Percentiles rank a stretch among this genome's conserved stretches.
phyloP scores from a whole-genome alignment of 257 asterid species.

The Forsythia suspensa region DNA sequence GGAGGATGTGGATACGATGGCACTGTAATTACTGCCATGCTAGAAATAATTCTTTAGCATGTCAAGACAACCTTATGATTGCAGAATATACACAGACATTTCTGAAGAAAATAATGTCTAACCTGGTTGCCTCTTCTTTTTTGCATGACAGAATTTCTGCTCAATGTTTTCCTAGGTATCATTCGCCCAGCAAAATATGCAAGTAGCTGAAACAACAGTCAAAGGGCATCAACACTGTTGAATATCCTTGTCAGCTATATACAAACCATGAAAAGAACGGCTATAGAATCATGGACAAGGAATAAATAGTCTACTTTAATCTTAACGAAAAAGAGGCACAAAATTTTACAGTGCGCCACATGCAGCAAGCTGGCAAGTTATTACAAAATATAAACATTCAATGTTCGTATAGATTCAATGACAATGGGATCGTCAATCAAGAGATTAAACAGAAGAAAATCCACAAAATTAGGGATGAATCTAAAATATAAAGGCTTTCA shows the following conservation, averaged over 20 bases:
- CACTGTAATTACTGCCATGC: slow-evolving; percentile 5
- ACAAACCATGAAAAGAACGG: neutral
- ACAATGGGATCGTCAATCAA: neutral
- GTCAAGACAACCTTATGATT: slow-evolving; percentile 6
- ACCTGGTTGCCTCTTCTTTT: slow-evolving; percentile 67
- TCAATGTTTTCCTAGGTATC: slow-evolving; percentile 83
- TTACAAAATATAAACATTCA: neutral
- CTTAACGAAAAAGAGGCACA: neutral
- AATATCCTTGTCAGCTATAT: neutral
- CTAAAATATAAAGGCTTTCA: neutral
- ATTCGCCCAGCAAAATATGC: slow-evolving; percentile 78
- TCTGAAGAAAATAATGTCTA: neutral
- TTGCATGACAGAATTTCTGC: slow-evolving; percentile 88
- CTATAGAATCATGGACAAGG: neutral
- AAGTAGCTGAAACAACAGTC: slow-evolving; percentile 52
- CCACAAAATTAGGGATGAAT: neutral
- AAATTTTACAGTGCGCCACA: neutral
- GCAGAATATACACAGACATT: slow-evolving; percentile 1
- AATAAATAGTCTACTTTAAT: neutral
- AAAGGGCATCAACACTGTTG: slow-evolving; percentile 9
- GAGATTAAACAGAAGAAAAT: neutral
- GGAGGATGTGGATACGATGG: neutral
- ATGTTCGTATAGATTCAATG: neutral
- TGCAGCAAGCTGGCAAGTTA: neutral
- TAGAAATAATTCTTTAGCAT: neutral